These are phyloP conservation scores for Scheffersomyces titani DNA, from an alignment of 1,139 yeast genomes.

Conservation along the genomic window DNA sequence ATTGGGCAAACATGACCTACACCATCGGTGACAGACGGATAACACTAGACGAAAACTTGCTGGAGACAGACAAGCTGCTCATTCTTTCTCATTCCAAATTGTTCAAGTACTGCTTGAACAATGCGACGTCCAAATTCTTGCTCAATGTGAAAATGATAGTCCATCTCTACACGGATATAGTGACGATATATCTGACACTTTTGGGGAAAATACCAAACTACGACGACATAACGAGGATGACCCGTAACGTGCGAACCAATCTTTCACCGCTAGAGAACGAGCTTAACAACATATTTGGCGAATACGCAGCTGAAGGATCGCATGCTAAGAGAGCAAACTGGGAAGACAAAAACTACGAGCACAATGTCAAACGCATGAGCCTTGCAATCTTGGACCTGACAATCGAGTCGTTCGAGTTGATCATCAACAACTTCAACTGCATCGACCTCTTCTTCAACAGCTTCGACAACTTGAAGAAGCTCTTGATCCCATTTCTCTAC, in stretches of 20 bases:
- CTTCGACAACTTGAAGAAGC: conserved; percentile 41
- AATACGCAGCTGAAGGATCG: conserved; percentile 3
- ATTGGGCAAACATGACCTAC: conserved; percentile 27
- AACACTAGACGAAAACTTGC: conserved; percentile 21
- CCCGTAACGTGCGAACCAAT: conserved; percentile 24
- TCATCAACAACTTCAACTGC: conserved; percentile 26
- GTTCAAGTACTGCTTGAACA: conserved; percentile 36
- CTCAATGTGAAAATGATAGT: conserved; percentile 32
- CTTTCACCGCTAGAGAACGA: conserved; percentile 34
- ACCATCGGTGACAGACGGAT: conserved; percentile 34
- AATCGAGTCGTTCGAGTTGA: conserved; percentile 21
- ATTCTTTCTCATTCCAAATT: conserved; percentile 30
- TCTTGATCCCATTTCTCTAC: conserved; percentile 36
- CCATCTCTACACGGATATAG: conserved; percentile 40
- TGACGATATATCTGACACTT: conserved; percentile 43
- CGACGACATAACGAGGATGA: conserved; percentile 43
- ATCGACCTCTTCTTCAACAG: conserved; percentile 37
- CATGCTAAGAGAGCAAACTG: conserved; percentile 16
- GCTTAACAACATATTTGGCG: conserved; percentile 31
- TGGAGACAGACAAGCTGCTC: conserved; percentile 25
- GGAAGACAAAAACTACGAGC: conserved; percentile 32
- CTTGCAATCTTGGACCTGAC: conserved; percentile 21
- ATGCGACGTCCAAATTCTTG: conserved; percentile 30
- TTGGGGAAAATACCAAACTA: conserved; percentile 42
- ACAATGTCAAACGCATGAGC: conserved; percentile 22